Evolutionary conservation across 192 early-diverging fungal genomes (phyloP), one percentile per base, ranked within the genome.

Genomic region (Rhizophagus clarus): DNA sequence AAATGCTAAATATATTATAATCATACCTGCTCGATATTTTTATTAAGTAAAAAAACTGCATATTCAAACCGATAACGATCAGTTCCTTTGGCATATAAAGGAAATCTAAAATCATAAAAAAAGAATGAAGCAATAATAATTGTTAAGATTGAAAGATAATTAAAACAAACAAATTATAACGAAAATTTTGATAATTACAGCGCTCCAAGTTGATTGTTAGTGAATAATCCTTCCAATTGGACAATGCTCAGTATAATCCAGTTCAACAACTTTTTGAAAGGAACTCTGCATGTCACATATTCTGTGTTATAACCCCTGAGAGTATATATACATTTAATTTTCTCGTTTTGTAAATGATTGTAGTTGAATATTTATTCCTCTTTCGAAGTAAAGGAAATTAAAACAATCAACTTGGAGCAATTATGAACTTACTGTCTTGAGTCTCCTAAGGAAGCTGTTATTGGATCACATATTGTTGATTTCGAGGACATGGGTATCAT

Each of bases 31-130:
- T 96, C 95, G 83, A 96, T 90, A 71, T 96, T 87, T 84, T 96
- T 96, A 80, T 95, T 96, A 71, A 96, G 60, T 42, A 96, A 79
- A 84, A 95, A 96, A 5, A 96, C 95, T 10, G 88, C 94, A 84
- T 94, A 96, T 31, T 95, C 94, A 82, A 95, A 95, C 17, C 92
- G 86, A 79, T 87, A 82, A 10, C 87, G 80, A 49, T 96, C 94
- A 3, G 87, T 84, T 1, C 93, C 92, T 85, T 88, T 91, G 4
- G 86, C 72, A 83, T 88, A 94, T 24, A 96, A 83, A 3, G 95
- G 95, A 84, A 94, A 95, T 24, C 92, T 95, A 82, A 14, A n/a
- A 49, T 40, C 34, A 37, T 28, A 67, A 40, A 12, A 71, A 73
- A 49, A 75, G 56, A 61, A 75, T 7, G 56, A 29, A 51, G 4